Evolutionary conservation across 2,329 filamentous ascomycete species (phyloP).

Genomic region (Diaporthe sp.): DNA sequence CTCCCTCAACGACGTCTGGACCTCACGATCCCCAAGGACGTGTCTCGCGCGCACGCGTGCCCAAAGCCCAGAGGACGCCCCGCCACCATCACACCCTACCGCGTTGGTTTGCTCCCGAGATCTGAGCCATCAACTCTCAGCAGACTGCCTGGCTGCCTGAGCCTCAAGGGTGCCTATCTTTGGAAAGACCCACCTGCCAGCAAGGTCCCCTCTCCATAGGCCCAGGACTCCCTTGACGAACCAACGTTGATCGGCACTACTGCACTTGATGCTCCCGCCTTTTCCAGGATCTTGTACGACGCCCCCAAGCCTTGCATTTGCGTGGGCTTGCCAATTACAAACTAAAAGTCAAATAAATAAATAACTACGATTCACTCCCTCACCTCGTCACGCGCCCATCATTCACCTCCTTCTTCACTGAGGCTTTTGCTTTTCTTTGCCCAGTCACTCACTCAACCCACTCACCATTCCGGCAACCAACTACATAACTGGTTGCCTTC

Average conservation of each 20-base stretch:
- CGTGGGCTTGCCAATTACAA: not conserved
- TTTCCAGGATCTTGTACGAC: constrained; percentile 7
- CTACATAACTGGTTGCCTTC: constrained; percentile 11
- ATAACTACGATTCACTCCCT: constrained; percentile 28
- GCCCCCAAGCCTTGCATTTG: constrained; percentile 12
- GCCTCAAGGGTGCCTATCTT: constrained; percentile 26
- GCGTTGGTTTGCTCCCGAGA: not conserved
- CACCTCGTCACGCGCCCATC: not conserved
- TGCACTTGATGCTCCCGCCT: constrained; percentile 26
- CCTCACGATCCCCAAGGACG: constrained; percentile 10
- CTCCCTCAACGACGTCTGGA: constrained; percentile 14
- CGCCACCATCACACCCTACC: not conserved
- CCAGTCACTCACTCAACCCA: constrained; percentile 15
- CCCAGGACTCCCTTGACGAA: not conserved
- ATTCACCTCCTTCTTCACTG: not conserved
- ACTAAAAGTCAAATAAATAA: constrained; percentile 23
- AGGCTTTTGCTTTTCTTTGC: constrained; percentile 16
- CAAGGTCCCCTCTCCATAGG: constrained; percentile 13
- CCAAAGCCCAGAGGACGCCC: constrained; percentile 10
- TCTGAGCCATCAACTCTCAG: not conserved
- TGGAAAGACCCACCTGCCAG: constrained; percentile 24
- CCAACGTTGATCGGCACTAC: constrained; percentile 30
- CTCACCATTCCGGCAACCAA: not conserved
- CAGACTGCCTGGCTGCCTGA: constrained; percentile 1
- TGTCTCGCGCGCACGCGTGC: constrained; percentile 7